A percentile compares a stretch with the other conserved stretches of the same genome.
phyloP scores from a whole-genome alignment of 169 alveolate genomes.

The Plasmodium falciparum region DNA sequence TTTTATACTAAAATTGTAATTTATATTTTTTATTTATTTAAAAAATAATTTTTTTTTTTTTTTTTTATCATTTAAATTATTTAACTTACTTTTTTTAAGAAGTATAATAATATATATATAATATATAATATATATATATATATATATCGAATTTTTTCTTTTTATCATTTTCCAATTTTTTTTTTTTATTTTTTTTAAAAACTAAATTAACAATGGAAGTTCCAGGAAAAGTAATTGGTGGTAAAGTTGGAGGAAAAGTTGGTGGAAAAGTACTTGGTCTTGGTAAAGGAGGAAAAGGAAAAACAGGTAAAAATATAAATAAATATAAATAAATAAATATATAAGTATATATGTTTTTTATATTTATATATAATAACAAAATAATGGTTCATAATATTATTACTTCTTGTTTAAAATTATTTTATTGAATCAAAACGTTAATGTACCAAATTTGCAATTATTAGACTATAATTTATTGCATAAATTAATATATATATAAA shows the following conservation, averaged over 20 bases:
- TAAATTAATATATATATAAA: background rate
- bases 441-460: too few relatives aligned
- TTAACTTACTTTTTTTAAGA: background rate
- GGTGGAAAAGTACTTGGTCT: conserved; percentile 91
- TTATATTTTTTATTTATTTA: too few relatives aligned
- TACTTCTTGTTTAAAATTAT: too few relatives aligned
- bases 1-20: too few relatives aligned
- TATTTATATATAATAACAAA: too few relatives aligned
- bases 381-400: too few relatives aligned
- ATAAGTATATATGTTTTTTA: conserved; percentile 8
- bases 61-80: background rate
- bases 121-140: background rate
- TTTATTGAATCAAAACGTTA: too few relatives aligned
- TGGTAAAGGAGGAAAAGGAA: conserved; percentile 90
- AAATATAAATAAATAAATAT: background rate
- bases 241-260: conserved; percentile 92
- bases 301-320: conserved; percentile 80
- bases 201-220: conserved; percentile 63
- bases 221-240: conserved; percentile 86
- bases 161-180: conserved; percentile 13
- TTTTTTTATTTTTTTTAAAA: conserved; percentile 5
- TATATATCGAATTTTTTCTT: background rate
- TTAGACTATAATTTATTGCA: too few relatives aligned
- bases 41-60: background rate
- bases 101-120: conserved; percentile 1